Evolutionary conservation across 345 rosid species (phyloP), one percentile per base, ranked within the genome.

Genomic region (Gynandropsis gynandra): DNA sequence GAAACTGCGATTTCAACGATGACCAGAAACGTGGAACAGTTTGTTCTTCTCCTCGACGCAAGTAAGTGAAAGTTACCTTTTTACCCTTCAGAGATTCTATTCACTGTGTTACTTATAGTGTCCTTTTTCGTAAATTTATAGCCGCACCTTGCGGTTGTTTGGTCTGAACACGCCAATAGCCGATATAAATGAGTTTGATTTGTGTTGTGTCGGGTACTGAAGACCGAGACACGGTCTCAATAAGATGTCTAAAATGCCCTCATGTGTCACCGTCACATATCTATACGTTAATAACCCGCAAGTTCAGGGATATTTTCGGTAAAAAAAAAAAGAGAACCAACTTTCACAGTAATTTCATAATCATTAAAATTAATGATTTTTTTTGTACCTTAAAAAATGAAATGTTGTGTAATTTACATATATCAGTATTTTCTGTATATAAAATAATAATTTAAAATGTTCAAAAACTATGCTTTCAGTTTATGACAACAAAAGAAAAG

Each of bases 41-140:
- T 92, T 52, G 94, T 85, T 37, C 64, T 92, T 57, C 95, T 92
- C 64, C 79, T 92, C 49, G 97, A 92, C 46, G 97, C 90, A 48
- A 83, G 98, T 90, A 69, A 82, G 92, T 58, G 71, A 72, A 76
- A 69, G 70, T 65, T 72, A 47, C 69, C 12, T 18, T 62, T 39
- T 9, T 10, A 1, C 33, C 61, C 50, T 7, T 55, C 20, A 40
- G 34, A 2, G 18, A 47, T 63, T 21, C 45, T 24, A 35, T 7
- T 8, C 32, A 46, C 21, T 35, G 24, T 58, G 47, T n/a, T 13
- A 13, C 21, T 3, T 16, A 9, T 37, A 41, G 18, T 42, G 63
- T 63, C 47, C 50, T 20, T 19, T 40, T 39, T 18, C 54, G 42
- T 54, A 17, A 27, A 43, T 45, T 61, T 0, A 4, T 42, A 14